These are phyloP conservation scores for Senecio squalidus DNA, from an alignment of 140 eudicot species.

Conservation along the genomic window DNA sequence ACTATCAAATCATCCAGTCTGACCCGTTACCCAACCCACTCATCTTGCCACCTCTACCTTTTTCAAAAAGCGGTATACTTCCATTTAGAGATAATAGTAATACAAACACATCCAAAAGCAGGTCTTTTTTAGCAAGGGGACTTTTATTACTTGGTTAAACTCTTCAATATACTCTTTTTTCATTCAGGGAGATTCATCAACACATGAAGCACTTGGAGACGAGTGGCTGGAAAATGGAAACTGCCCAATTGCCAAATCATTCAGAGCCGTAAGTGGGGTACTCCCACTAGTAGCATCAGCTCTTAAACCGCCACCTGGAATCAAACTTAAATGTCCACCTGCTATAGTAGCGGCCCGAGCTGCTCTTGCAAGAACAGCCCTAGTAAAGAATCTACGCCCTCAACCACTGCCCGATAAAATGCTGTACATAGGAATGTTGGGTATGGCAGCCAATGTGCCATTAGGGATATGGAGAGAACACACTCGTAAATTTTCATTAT, in stretches of 20 bases:
- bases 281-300: constrained; percentile 66
- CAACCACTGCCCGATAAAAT: constrained; percentile 71
- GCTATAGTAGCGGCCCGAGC: constrained; percentile 85
- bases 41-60: too few species aligned
- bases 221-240: constrained; percentile 74
- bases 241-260: constrained; percentile 90
- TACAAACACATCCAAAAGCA: too few species aligned
- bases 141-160: too few species aligned
- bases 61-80: too few species aligned
- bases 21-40: too few species aligned
- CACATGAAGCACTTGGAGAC: constrained; percentile 56
- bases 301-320: constrained; percentile 22
- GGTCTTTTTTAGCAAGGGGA: too few species aligned
- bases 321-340: constrained; percentile 59
- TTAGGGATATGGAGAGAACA: constrained; percentile 84
- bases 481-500: constrained; percentile 59
- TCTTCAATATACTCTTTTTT: background rate
- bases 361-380: constrained; percentile 46
- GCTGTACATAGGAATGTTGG: constrained; percentile 59
- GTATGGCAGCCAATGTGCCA: constrained; percentile 77
- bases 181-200: constrained; percentile 43
- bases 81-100: too few species aligned
- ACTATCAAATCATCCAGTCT: too few species aligned
- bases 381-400: constrained; percentile 42
- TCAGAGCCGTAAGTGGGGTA: constrained; percentile 61